Base-by-base conservation (phyloP, 2,329 filamentous ascomycete species). In the Ceratocystis destructans region DNA sequence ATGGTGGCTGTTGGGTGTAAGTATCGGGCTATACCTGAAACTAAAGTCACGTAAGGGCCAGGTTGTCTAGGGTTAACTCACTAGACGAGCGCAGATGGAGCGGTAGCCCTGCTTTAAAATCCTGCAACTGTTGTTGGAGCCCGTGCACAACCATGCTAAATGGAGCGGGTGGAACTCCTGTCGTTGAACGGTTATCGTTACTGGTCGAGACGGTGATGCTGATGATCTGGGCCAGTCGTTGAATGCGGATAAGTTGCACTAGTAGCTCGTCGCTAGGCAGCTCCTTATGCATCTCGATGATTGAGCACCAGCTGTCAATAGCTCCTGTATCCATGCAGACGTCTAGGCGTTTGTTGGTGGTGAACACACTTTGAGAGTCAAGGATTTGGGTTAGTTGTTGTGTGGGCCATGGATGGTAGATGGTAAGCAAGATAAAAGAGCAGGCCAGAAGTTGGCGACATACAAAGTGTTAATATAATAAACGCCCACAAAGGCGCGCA, bases 391-490 rank as follows among this genome's bases (percentile, higher is more conserved):
- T 65, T 48, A 63, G 17, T 41, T 33, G 17, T 41, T 33, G 10
- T 41, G 37, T 41, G 37, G 37, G 37, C 37, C 10, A 15, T 12
- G 12, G 8, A 22, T 22, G n/a, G 17, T 7, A 7, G n/a, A 48
- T 17, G 46, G 5, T 7, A 7, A 48, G 1, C 15, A 28, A 12
- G 5, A n/a, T 31, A 17, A 5, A 12, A 15, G 3, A 10, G 20
- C 45, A 57, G 45, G 28, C 3, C 10, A n/a, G 4, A 2, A 46
- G n/a, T 5, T 5, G 20, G 1, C 37, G 1, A 73, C 78, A 70
- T 68, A 80, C 79, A 79, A 70, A 5, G 79, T 79, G 37, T 79
- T 78, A 3, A 82, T 69, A 65, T 82, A 82, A 67, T 80, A 82
- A 3, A 77, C 78, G 1, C 79, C 79, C 0, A 76, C 75, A 70